Evolutionary conservation across 441 rosid genomes (phyloP).

Genomic region (Eutrema salsugineum): DNA sequence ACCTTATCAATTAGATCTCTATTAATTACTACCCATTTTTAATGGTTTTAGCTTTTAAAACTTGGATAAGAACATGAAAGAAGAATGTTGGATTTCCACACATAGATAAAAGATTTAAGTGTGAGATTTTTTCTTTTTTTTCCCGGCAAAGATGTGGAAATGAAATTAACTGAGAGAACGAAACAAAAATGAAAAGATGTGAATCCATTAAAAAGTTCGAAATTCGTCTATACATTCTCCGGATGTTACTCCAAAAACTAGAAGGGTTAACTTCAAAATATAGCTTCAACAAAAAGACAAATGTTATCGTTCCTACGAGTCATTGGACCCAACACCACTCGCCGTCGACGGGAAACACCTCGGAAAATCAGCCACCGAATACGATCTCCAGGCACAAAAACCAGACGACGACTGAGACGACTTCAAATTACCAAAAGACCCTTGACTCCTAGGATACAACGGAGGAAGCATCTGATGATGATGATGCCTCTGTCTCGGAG

Average conservation of each 20-base stretch:
- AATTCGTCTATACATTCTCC: slow-evolving; percentile 27
- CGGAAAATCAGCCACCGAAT: slow-evolving; percentile 57
- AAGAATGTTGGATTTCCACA: not conserved
- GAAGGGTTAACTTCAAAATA: not conserved
- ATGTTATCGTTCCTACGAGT: slow-evolving; percentile 15
- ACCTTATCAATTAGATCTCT: not conserved
- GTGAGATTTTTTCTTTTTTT: too few relatives aligned
- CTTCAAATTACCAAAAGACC: slow-evolving; percentile 33
- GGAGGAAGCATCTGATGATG: slow-evolving; percentile 47
- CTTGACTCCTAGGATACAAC: slow-evolving; percentile 45
- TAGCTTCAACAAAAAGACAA: slow-evolving; percentile 1
- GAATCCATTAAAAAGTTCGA: not conserved
- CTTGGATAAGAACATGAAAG: slow-evolving; percentile 1
- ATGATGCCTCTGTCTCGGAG: slow-evolving; percentile 36
- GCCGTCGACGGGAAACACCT: slow-evolving; percentile 36
- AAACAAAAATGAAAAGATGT: not conserved
- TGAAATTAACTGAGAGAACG: not conserved
- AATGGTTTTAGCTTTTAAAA: not conserved
- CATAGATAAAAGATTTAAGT: not conserved
- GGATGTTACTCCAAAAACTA: slow-evolving; percentile 1
- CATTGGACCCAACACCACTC: not conserved
- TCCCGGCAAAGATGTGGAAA: not conserved
- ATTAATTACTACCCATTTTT: not conserved
- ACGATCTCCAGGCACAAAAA: slow-evolving; percentile 52
- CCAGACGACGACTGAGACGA: slow-evolving; percentile 27